Evolutionary conservation across 805 yeast genomes (phyloP), one percentile per base, ranked within the genome.

Genomic region (Dipodascus albidus): DNA sequence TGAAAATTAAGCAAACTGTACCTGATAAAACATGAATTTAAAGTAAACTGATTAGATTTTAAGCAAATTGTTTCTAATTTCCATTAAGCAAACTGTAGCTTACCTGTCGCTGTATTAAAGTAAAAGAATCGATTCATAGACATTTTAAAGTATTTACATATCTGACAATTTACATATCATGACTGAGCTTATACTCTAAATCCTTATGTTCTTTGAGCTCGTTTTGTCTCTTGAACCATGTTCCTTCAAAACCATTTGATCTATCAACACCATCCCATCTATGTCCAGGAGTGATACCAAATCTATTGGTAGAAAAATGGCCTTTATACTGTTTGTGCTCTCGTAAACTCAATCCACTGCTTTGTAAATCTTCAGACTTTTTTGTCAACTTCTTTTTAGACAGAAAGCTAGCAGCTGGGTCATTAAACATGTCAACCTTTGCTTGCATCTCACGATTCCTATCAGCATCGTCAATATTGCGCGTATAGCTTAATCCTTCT

Each of bases 241-340:
- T 71, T 50, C 69, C 71, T 64, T 90, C 98, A 67, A 85, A 90
- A 2, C 96, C 96, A 63, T 84, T 90, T 0, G 95, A 81, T 55
- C 98, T 70, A 67, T 87, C 90, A 1, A 90, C 82, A 0, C 97
- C 97, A 66, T 87, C 96, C 98, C 98, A 90, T 54, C 87, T 72
- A 58, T 73, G 72, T 0, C 97, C 96, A 0, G 96, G 95, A 2
- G 70, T 68, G 14, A 90, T 81, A 1, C 76, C 76, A 66, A 87
- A 90, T 54, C 98, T 70, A 63, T 90, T 90, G 20, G 78, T 78
- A 0, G 87, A 80, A 53, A 67, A 78, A 0, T 73, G 58, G 0
- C 83, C 82, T 24, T 68, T 64, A 59, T 82, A 88, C 1, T 77
- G 64, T 48, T 77, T 80, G 47, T 85, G 64, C 0, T 88, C 87